Evolutionary conservation across 805 yeast species (phyloP).

Genomic region (Starmerella sp.): DNA sequence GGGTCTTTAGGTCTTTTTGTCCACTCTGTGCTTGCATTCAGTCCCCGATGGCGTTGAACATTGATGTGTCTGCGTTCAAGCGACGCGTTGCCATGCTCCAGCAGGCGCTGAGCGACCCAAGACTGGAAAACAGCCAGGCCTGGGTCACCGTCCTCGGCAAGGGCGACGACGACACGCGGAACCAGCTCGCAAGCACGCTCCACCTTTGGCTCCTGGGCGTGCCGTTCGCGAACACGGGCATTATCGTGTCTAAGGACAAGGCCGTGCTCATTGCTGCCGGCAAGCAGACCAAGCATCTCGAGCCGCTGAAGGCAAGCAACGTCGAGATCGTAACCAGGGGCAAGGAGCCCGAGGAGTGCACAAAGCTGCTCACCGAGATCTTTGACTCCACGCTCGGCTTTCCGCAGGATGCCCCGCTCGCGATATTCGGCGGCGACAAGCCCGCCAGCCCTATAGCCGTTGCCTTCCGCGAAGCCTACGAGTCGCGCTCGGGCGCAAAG

Average conservation of each 20-base stretch:
- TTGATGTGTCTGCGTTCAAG: constrained; percentile 27
- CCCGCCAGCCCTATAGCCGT: constrained; percentile 74
- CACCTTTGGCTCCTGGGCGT: constrained; percentile 86
- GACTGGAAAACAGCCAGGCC: constrained; percentile 38
- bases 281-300: constrained; percentile 73
- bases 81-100: constrained; percentile 28
- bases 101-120: constrained; percentile 22
- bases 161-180: constrained; percentile 77
- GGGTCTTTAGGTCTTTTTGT: not conserved
- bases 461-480: constrained; percentile 30
- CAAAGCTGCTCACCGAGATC: constrained; percentile 50
- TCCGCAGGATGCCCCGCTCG: constrained; percentile 39
- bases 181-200: constrained; percentile 72
- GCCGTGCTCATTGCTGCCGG: constrained; percentile 63
- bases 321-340: constrained; percentile 60
- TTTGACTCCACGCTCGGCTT: constrained; percentile 27
- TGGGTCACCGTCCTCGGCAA: constrained; percentile 70
- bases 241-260: constrained; percentile 51
- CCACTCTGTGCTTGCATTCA: not conserved
- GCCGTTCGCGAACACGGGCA: constrained; percentile 86
- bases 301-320: constrained; percentile 40
- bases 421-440: constrained; percentile 62
- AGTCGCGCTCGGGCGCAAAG: constrained; percentile 18
- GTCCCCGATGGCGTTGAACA: constrained; percentile 17
- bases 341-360: constrained; percentile 70